Base-by-base conservation (phyloP, 2,329 filamentous ascomycete genomes). In the Drechmeria coniospora region DNA sequence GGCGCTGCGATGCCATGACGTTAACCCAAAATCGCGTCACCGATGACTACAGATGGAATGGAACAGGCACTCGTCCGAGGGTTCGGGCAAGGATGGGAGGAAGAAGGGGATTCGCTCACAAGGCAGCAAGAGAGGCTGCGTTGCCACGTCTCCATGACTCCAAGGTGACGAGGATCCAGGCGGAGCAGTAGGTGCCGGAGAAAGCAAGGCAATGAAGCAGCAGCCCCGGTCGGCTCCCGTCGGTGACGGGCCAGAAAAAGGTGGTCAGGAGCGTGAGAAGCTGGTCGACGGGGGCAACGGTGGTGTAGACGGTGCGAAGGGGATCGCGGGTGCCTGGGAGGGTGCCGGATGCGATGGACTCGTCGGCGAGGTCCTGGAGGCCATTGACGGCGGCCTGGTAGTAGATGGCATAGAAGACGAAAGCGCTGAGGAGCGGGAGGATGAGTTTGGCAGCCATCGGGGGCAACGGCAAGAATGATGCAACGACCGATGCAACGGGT, bases 111-210 rank as follows among this genome's bases (percentile, higher is more conserved):
- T 14, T 2, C 3, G 30, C 38, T 30, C 29, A 41, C 38, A 38
- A 33, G 11, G 33, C 35, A 14, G 33, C 33, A 3, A 30, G 13
- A 7, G 35, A 34, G 21, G 35, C 24, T 7, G 26, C 25, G 12
- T 28, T 38, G 12, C 36, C 38, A 6, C 18, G 24, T 21, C 38
- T 31, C 38, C 38, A 39, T 22, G 38, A 35, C 30, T 41, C 38
- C 15, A 41, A 28, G 21, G 33, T 34, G 6, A 38, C 28, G 10
- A 41, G 30, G 0, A 32, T 23, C 35, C 35, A 41, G 1, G 29
- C 31, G 10, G 36, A 33, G 11, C 22, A 15, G 30, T 38, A 39
- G 2, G 37, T 31, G 17, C 38, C 38, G 9, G 37, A 34, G 13
- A 41, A 38, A 7, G 33, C 37, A 23, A 39, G 10, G 1, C 33